Evolutionary conservation across 768 basidiomycete genomes (phyloP), one percentile per base, ranked within the genome.

Genomic region (Amyloporia xantha): DNA sequence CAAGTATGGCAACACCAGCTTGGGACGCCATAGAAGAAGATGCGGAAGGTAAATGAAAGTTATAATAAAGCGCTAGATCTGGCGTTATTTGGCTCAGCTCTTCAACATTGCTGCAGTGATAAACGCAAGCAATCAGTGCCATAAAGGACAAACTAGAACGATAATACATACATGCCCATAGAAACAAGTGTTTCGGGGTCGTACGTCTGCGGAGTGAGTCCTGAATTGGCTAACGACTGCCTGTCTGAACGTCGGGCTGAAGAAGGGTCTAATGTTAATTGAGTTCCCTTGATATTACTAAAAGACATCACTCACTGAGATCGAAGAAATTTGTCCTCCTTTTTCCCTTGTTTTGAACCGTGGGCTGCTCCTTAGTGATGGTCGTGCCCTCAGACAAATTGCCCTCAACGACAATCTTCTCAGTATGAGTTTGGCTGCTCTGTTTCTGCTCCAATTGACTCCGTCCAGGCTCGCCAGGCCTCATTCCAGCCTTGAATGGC

Each of bases 21-120:
- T 43, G 21, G 19, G 19, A 13, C 9, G 5, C 44, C 7, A 27
- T 6, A 4, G 44, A n/a, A 12, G 44, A 11, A 5, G 17, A 24
- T 17, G 68, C 48, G 3, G 67, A 61, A 11, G 64, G 55, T 0
- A 71, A 70, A 55, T 76, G 68, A 58, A 86, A 87, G 21, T 74
- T 64, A 55, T 86, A 86, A 59, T 78, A 81, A 21, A 70, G 55
- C 0, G 84, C 84, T 26, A 72, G 68, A 5, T 66, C 60, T 1
- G 77, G 81, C 1, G 75, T 77, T 38, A 86, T 77, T 57, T 77
- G 75, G 20, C 60, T 59, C 2, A 87, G 68, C 51, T 77, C 80
- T 24, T 63, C 53, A 15, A 73, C 50, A 56, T 78, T 72, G 53
- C 84, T 86, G 56, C 19, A 43, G 7, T n/a, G n/a, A n/a, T n/a